A percentile compares a stretch with the other conserved stretches of the same genome.
phyloP scores from a whole-genome alignment of 2,329 filamentous ascomycete genomes.

The Gaeumannomyces tritici region DNA sequence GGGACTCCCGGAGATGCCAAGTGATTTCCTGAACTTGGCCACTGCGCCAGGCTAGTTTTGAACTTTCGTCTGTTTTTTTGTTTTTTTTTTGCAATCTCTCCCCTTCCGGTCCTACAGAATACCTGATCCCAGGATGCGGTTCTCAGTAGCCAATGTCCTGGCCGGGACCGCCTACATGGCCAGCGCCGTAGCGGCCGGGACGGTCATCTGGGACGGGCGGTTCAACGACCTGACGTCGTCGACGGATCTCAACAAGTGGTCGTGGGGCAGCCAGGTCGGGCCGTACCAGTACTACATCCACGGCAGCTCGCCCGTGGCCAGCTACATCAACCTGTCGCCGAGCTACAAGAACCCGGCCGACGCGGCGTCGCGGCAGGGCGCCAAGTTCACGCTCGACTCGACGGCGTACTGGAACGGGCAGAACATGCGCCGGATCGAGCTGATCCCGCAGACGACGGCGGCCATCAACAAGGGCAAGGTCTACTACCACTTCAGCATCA shows the following conservation, averaged over 20 bases:
- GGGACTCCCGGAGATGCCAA: neutral
- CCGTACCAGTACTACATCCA: conserved; percentile 73
- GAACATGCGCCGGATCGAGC: conserved; percentile 62
- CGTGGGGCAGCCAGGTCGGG: conserved; percentile 58
- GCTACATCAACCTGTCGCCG: conserved; percentile 53
- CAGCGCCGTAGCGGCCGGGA: conserved; percentile 7
- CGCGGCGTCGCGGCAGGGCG: conserved; percentile 49
- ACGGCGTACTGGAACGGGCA: conserved; percentile 65
- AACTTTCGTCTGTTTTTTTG: neutral
- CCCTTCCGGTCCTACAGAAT: no score
- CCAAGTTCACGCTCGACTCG: conserved; percentile 55
- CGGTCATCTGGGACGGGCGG: conserved; percentile 49
- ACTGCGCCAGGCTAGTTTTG: neutral
- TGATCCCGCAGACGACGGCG: conserved; percentile 61
- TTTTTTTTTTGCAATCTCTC: neutral
- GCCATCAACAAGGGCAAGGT: conserved; percentile 57
- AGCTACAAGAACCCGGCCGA: conserved; percentile 58
- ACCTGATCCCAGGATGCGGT: neutral
- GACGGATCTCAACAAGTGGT: conserved; percentile 50
- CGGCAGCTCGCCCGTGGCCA: conserved; percentile 41
- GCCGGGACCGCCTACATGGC: conserved; percentile 7
- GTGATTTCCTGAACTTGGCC: neutral
- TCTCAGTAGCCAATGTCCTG: conserved; percentile 1
- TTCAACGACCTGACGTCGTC: conserved; percentile 50
- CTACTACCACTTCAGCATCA: conserved; percentile 65